phyloP scores from a whole-genome alignment of 2,329 filamentous ascomycete species.

The Aureobasidium sp. region DNA sequence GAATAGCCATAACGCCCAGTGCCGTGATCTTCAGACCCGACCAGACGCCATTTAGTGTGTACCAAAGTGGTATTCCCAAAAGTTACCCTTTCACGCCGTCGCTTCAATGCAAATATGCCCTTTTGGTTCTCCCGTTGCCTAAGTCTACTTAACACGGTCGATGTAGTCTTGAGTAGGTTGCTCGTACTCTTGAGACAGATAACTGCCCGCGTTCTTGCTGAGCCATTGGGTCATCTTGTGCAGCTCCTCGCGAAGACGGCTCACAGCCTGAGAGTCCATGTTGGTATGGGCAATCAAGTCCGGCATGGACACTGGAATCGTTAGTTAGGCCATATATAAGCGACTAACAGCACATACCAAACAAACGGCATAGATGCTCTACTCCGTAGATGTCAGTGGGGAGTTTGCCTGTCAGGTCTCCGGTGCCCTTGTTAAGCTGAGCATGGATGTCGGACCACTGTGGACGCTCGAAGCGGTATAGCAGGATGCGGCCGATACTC shows the following conservation, averaged over 20 bases:
- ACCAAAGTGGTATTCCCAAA: not conserved
- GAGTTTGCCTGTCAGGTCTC: constrained; percentile 59
- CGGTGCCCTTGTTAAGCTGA: constrained; percentile 51
- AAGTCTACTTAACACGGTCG: constrained; percentile 32
- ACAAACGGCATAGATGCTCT: constrained; percentile 80
- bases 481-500: constrained; percentile 73
- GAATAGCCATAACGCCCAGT: not conserved
- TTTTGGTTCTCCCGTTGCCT: not conserved
- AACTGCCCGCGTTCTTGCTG: constrained; percentile 63
- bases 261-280: constrained; percentile 89
- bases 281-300: constrained; percentile 96
- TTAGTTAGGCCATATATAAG: not conserved
- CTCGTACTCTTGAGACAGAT: constrained; percentile 72
- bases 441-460: constrained; percentile 76
- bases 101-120: constrained; percentile 11
- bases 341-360: constrained; percentile 52
- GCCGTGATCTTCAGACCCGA: not conserved
- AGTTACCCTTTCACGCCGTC: constrained; percentile 8
- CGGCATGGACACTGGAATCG: constrained; percentile 55
- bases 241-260: constrained; percentile 80
- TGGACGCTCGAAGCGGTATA: constrained; percentile 88
- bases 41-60: not conserved
- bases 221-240: constrained; percentile 82
- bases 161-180: constrained; percentile 62
- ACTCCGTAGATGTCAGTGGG: constrained; percentile 81